Base-by-base conservation (phyloP, 2,329 filamentous ascomycete species). In the Cryphonectria parasitica region DNA sequence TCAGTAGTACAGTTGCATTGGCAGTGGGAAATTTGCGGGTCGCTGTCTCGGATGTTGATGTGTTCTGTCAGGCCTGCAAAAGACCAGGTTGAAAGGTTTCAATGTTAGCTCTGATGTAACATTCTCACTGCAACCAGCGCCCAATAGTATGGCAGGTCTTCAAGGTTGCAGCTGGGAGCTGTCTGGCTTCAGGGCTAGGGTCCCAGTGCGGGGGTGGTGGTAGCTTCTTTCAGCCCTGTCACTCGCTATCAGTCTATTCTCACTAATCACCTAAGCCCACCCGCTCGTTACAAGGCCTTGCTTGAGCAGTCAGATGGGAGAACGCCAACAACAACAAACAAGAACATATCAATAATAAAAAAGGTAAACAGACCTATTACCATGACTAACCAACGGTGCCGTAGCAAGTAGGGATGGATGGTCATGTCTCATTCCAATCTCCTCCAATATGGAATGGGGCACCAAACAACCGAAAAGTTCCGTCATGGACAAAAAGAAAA, bases 1-100 rank as follows among this genome's bases (percentile, higher is more conserved):
- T 58, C 54, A 58, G 25, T 58, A 31, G 15, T 19, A 28, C 2
- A 31, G 54, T 58, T 58, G 28, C 25, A 58, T 28, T 58, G 28
- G 28, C 54, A 58, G 58, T 61, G 58, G 58, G 19, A 61, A n/a
- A 13, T 61, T 61, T 61, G 58, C 34, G 34, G 58, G 58, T 39
- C 58, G 34, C 22, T 19, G 58, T 61, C 58, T 61, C 58, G 22
- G 58, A 39, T 31, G 15, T 8, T 31, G 13, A 13, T 19, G 54
- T 58, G 28, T 58, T 58, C 13, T 58, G 25, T 58, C 54, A 31
- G 28, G 54, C 54, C 54, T 28, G 54, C 25, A 58, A 15, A 58
- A 15, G 54, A 5, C 28, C 25, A 19, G 4, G 52, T 10, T 56
- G n/a, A n/a, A 31, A 58, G 54, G 54, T 58, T 31, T 58, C 54